Evolutionary conservation across 2,329 filamentous ascomycete genomes (phyloP).

Genomic region (Alternaria dauci): DNA sequence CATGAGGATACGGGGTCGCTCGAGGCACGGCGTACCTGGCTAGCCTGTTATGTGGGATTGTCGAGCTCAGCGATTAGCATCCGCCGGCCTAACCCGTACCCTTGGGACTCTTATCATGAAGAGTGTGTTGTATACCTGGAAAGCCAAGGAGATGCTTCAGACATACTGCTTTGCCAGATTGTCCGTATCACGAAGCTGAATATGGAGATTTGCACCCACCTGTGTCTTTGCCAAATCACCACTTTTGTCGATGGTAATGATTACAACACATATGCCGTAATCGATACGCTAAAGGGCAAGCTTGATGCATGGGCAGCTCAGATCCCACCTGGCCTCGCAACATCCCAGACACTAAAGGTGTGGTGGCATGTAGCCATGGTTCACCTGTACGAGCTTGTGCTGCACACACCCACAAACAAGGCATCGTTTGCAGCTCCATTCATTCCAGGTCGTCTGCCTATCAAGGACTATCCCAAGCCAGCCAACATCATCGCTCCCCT

Average conservation of each 20-base stretch:
- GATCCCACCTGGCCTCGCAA: slow-evolving; percentile 30
- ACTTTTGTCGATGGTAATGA: slow-evolving; percentile 34
- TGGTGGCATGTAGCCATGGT: slow-evolving; percentile 38
- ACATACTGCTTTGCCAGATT: slow-evolving; percentile 37
- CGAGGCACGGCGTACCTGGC: slow-evolving; percentile 42
- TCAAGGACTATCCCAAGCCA: slow-evolving; percentile 39
- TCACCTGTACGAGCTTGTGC: slow-evolving; percentile 30
- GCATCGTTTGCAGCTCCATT: slow-evolving; percentile 37
- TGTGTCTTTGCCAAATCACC: slow-evolving; percentile 31
- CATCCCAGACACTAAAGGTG: slow-evolving; percentile 33
- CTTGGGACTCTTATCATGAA: slow-evolving; percentile 34
- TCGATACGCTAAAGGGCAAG: slow-evolving; percentile 27
- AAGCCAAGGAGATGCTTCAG: slow-evolving; percentile 24
- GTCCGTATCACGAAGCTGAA: slow-evolving; percentile 32
- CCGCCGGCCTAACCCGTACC: slow-evolving; percentile 32
- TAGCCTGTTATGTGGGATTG: slow-evolving; percentile 38
- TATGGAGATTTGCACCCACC: slow-evolving; percentile 30
- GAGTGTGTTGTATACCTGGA: slow-evolving; percentile 33
- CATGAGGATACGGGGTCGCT: slow-evolving; percentile 31
- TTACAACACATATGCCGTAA: slow-evolving; percentile 24
- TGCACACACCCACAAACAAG: slow-evolving; percentile 41
- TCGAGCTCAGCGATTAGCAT: slow-evolving; percentile 29
- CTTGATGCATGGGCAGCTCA: slow-evolving; percentile 36
- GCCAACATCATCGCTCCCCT: slow-evolving; percentile 27
- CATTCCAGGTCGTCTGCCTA: slow-evolving; percentile 34